phyloP scores from a whole-genome alignment of 164 flowering plant genomes.

The Euptelea pleiosperma region DNA sequence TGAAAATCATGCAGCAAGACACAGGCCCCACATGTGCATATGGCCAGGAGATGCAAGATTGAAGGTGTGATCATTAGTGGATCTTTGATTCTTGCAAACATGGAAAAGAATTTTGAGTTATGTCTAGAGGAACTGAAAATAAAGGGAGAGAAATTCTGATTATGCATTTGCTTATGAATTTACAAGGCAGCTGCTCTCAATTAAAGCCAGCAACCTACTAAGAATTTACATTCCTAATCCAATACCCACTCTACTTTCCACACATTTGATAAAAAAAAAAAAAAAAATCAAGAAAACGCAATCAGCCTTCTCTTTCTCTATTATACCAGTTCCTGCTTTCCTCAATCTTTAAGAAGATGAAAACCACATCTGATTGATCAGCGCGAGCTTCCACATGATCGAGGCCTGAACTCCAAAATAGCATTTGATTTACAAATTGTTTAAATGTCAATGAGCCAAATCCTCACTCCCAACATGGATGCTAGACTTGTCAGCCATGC shows the following conservation, averaged over 20 bases:
- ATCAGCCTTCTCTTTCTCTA: slow-evolving; percentile 22
- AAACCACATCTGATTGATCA: slow-evolving; percentile 30
- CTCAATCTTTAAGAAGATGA: slow-evolving; percentile 19
- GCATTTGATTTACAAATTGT: slow-evolving; percentile 30
- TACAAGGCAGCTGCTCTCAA: slow-evolving; percentile 47
- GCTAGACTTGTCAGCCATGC: slow-evolving; percentile 72
- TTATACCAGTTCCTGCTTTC: slow-evolving; percentile 19
- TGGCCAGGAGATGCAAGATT: neutral
- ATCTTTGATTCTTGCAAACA: neutral
- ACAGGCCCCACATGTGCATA: no score
- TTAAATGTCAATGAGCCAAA: slow-evolving; percentile 32
- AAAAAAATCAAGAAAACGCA: slow-evolving; percentile 19
- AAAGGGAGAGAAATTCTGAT: slow-evolving; percentile 4
- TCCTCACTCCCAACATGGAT: slow-evolving; percentile 67
- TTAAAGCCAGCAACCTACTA: slow-evolving; percentile 46
- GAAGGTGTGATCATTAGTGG: neutral
- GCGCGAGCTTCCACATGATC: slow-evolving; percentile 19
- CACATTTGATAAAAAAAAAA: slow-evolving; percentile 24
- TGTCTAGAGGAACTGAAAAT: neutral
- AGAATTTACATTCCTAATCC: slow-evolving; percentile 57
- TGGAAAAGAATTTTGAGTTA: neutral
- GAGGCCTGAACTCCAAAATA: slow-evolving; percentile 16
- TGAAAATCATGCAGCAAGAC: no score
- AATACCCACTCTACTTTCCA: slow-evolving; percentile 32
- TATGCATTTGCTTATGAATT: slow-evolving; percentile 36